Evolutionary conservation across 208 protist species (phyloP), one percentile per base, ranked within the genome.

Genomic region (Wallacemonas rigidus): DNA sequence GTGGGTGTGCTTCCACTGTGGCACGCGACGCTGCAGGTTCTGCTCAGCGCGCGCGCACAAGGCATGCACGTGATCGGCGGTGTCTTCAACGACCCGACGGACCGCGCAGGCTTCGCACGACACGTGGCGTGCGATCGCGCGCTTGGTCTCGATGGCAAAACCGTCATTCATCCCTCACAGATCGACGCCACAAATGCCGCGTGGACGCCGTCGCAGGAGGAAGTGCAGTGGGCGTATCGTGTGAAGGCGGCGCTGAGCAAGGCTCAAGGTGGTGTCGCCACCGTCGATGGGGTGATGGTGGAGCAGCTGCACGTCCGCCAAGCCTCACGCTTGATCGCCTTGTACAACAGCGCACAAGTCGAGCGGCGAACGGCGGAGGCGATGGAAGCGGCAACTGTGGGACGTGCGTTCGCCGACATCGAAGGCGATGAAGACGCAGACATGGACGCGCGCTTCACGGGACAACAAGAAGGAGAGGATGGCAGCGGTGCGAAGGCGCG

Each of bases 111-210:
- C 56, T 94, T 97, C 71, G 71, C 63, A 40, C 80, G 74, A 45
- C 80, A 87, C 55, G 57, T 93, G 12, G 81, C 62, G 38, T 74
- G 74, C 65, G 85, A 80, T 58, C 79, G 81, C 36, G 74, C 76
- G 9, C 69, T 97, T n/a, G 93, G 93, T 0, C 90, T 95, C 63
- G 80, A 95, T 57, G 93, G 93, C 44, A 91, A 91, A 67, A 83
- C 89, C 14, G 69, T 95, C 2, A 87, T 92, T 58, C 89, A 93
- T 65, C 83, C 87, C 11, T 62, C 70, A 14, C 90, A 95, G 76
- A 82, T 95, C 7, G 69, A 73, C 15, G 44, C 78, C 1, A 92
- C 86, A n/a, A 90, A 97, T 72, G 69, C 69, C 44, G 72, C 78
- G 39, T 97, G 86, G 72, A 82, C 71, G 7, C 90, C 90, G 14